These are phyloP conservation scores for Syzygium grande DNA, from an alignment of 345 rosid genomes.

Conservation along the genomic window DNA sequence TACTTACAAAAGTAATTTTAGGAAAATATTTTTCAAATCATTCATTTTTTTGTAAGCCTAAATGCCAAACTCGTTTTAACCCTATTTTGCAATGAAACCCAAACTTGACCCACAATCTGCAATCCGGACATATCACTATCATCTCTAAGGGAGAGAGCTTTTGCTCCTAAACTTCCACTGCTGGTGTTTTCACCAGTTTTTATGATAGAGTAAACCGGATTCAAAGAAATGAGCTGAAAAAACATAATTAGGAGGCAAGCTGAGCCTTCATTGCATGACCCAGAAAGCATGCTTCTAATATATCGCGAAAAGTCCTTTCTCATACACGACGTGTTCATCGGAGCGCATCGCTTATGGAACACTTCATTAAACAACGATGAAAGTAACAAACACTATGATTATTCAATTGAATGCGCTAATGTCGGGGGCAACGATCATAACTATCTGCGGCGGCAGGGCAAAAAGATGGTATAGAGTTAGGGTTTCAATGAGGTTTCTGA, in stretches of 20 bases:
- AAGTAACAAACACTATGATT: background rate
- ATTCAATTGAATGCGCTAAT: background rate
- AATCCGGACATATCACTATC: no score
- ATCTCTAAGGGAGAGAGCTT: background rate
- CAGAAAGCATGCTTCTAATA: background rate
- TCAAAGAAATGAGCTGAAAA: background rate
- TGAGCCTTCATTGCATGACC: background rate
- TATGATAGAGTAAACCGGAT: background rate
- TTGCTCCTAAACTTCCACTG: background rate
- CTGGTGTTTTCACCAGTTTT: background rate
- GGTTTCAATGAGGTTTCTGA: background rate
- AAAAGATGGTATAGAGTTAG: background rate
- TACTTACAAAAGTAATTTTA: no score
- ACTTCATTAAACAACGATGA: background rate
- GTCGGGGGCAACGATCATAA: background rate
- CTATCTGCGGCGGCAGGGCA: background rate
- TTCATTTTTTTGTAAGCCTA: no score
- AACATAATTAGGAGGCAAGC: background rate
- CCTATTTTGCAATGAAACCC: no score
- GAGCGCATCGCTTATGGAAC: background rate
- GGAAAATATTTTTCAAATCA: no score
- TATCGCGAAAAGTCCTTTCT: background rate
- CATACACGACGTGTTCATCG: background rate
- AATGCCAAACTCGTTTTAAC: no score
- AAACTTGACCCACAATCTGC: no score